Conservation (phyloP, 805 yeast species). For the Saccharomycopsis schoenii region DNA sequence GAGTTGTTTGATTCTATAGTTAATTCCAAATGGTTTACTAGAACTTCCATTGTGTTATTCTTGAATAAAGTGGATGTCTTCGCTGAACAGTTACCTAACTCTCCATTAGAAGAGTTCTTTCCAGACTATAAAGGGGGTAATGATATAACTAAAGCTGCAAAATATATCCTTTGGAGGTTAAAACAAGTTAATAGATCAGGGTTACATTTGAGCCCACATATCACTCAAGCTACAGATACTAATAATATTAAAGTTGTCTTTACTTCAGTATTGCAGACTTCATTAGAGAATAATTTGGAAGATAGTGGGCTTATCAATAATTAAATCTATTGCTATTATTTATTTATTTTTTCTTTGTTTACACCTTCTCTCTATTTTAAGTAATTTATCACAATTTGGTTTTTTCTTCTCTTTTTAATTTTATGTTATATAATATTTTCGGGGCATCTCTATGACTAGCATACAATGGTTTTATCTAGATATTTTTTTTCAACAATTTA, state of each 20-base stretch:
- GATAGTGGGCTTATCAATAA: conserved; percentile 50
- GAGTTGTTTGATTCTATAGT: conserved; percentile 83
- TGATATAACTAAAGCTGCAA: conserved; percentile 83
- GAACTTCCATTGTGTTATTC: conserved; percentile 78
- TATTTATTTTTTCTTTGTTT: background rate
- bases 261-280: conserved; percentile 75
- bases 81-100: conserved; percentile 70
- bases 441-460: background rate
- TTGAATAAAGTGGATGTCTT: conserved; percentile 86
- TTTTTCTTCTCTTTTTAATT: background rate
- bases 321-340: background rate
- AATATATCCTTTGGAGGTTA: conserved; percentile 84
- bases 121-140: conserved; percentile 90
- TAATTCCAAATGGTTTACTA: conserved; percentile 84
- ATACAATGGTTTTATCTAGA: background rate
- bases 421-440: background rate
- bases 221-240: conserved; percentile 92
- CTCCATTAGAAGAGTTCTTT: conserved; percentile 75
- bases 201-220: conserved; percentile 76
- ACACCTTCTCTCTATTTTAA: background rate
- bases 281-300: conserved; percentile 63
- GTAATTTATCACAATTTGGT: background rate
- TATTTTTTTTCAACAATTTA: no score
- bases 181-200: conserved; percentile 77
- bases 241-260: conserved; percentile 78